Conservation (phyloP, 2,329 filamentous ascomycete species). For the Botrytis pseudocinerea region DNA sequence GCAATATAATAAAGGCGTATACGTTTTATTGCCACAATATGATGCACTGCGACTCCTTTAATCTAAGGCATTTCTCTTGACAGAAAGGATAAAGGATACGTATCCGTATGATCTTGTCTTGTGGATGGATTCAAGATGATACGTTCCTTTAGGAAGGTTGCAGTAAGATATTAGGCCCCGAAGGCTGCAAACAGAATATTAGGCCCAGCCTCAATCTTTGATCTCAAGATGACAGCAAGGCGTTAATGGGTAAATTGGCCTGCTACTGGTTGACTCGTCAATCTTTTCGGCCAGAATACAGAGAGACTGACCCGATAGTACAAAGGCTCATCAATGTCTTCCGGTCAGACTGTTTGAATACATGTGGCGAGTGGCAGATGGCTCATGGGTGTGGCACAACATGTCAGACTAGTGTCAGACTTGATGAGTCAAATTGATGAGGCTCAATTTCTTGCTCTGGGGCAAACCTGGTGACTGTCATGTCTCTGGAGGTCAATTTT, state of each 20-base stretch:
- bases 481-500: background rate
- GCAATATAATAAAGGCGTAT: background rate
- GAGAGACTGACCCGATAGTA: constrained; percentile 5
- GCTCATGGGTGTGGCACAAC: background rate
- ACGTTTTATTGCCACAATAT: background rate
- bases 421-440: background rate
- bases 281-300: background rate
- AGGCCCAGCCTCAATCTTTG: background rate
- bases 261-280: background rate
- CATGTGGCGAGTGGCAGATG: background rate
- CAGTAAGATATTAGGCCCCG: background rate
- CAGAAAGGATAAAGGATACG: background rate
- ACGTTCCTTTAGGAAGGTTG: background rate
- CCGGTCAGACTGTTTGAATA: background rate
- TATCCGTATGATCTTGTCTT: background rate
- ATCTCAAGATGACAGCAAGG: background rate
- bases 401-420: background rate
- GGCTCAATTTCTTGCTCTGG: background rate
- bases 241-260: background rate
- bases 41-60: constrained; percentile 1
- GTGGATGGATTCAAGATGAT: background rate
- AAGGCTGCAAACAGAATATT: background rate
- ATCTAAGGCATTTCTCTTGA: constrained; percentile 6
- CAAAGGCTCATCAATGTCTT: background rate
- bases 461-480: background rate